Base-by-base conservation (phyloP, 192 early-diverging fungal species). In the Entrophospora sp. region DNA sequence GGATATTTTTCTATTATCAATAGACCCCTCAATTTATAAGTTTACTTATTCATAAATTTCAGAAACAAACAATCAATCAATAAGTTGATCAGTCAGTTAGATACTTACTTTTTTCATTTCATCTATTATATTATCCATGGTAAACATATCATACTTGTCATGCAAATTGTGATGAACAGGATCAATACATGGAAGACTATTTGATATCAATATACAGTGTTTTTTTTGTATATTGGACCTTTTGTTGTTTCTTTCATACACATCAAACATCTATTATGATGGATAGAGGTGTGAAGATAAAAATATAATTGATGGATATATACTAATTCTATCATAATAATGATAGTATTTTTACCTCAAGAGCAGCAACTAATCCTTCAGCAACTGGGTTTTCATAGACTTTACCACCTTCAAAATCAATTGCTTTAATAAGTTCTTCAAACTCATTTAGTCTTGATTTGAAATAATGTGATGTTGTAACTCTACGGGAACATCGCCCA, bases 361-460 rank as follows among this genome's bases (percentile, higher is more conserved):
- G 52, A 14, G 80, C 83, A 31, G 73, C 79, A 16, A 81, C 81
- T 32, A 84, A 69, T 18, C 83, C 83, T 57, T 84, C 83, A 27
- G 68, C 67, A 2, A 83, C 77, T 13, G 83, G 81, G 69, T 84
- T 79, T 35, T 70, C 58, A 13, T 75, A 28, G 10, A 78, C 75
- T 5, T 76, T 75, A 12, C 79, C 81, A 61, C 75, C 37, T 10
- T 60, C 34, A 68, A 75, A 84, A 14, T 18, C 43, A 34, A 81
- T 73, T 18, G 48, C 67, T 24, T 62, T 63, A 30, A 81, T 48
- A 8, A 78, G 64, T 9, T 66, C 52, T 14, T 76, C 71, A 48
- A 76, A 81, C 16, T 74, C 31, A 40, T 53, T 61, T 16, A 71
- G 64, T 32, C 72, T 71, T 14, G 66, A 68, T 20, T 67, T 73